Evolutionary conservation across 352 stramenopile species (phyloP).

Genomic region (Globisporangium cylindrosporum): DNA sequence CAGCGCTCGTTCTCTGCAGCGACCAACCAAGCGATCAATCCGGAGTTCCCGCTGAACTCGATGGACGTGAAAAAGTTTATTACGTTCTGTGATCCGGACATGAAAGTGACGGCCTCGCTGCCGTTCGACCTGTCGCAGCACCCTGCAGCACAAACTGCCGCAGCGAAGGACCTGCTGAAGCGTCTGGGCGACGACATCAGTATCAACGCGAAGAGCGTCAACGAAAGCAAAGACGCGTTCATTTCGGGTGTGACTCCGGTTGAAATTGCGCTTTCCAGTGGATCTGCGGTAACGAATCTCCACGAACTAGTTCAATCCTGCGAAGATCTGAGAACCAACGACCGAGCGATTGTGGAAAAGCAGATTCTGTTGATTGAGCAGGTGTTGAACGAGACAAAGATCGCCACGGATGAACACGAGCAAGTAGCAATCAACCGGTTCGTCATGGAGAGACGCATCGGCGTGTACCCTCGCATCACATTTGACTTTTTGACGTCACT

Average conservation of each 20-base stretch:
- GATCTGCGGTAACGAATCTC: slow-evolving; percentile 31
- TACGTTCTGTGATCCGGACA: slow-evolving; percentile 70
- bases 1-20: slow-evolving; percentile 33
- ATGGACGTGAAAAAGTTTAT: slow-evolving; percentile 72
- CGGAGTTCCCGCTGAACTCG: slow-evolving; percentile 68
- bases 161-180: slow-evolving; percentile 92
- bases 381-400: slow-evolving; percentile 45
- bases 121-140: slow-evolving; percentile 93
- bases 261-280: slow-evolving; percentile 29
- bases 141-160: slow-evolving; percentile 88
- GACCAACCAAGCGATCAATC: slow-evolving; percentile 42
- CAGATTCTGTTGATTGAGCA: slow-evolving; percentile 53
- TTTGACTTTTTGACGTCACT: slow-evolving; percentile 83
- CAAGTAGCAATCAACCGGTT: slow-evolving; percentile 44
- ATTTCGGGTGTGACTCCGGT: slow-evolving; percentile 57
- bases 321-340: slow-evolving; percentile 42
- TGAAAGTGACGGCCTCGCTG: slow-evolving; percentile 43
- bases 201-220: slow-evolving; percentile 73
- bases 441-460: slow-evolving; percentile 53
- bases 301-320: slow-evolving; percentile 49
- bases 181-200: slow-evolving; percentile 91
- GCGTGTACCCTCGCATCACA: slow-evolving; percentile 52
- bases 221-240: slow-evolving; percentile 75
- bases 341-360: slow-evolving; percentile 51
- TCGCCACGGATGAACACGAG: slow-evolving; percentile 5